Percentiles rank a stretch among this genome's conserved stretches.
Evolutionary conservation across 2,329 filamentous ascomycete species (phyloP).

Genomic region (Trichoderma sp.): DNA sequence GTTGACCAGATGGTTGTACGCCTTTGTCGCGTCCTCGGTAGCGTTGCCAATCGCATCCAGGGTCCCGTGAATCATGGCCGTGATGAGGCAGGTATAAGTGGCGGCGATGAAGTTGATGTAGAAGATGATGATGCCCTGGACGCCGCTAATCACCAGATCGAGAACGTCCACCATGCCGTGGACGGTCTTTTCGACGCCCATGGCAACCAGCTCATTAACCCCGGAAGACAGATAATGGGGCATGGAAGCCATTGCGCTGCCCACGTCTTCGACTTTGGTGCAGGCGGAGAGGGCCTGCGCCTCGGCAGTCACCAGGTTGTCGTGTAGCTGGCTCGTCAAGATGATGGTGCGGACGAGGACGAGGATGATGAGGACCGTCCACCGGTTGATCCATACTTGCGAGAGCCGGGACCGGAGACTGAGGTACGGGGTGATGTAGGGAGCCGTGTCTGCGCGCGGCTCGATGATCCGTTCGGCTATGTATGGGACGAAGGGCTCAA

Average conservation of each 20-base stretch:
- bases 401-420: conserved; percentile 86
- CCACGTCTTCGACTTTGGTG: conserved; percentile 87
- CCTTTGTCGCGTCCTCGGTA: conserved; percentile 55
- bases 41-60: conserved; percentile 65
- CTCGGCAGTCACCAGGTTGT: conserved; percentile 75
- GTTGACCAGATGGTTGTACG: conserved; percentile 54
- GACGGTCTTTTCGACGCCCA: conserved; percentile 78
- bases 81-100: conserved; percentile 88
- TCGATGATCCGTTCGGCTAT: conserved; percentile 39
- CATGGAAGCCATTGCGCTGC: conserved; percentile 96
- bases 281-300: conserved; percentile 84
- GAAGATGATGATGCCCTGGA: conserved; percentile 88
- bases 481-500: conserved; percentile 44
- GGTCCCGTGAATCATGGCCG: conserved; percentile 77
- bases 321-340: conserved; percentile 70
- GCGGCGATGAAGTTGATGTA: conserved; percentile 88
- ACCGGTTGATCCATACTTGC: conserved; percentile 96
- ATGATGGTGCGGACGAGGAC: conserved; percentile 81
- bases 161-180: conserved; percentile 79
- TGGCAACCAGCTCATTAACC: conserved; percentile 82
- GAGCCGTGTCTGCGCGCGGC: conserved; percentile 58
- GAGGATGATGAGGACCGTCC: conserved; percentile 87
- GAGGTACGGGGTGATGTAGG: conserved; percentile 84
- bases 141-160: conserved; percentile 74
- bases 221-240: conserved; percentile 90